Conservation (phyloP, 257 asterid genomes). For the Solanum tacnaense region DNA sequence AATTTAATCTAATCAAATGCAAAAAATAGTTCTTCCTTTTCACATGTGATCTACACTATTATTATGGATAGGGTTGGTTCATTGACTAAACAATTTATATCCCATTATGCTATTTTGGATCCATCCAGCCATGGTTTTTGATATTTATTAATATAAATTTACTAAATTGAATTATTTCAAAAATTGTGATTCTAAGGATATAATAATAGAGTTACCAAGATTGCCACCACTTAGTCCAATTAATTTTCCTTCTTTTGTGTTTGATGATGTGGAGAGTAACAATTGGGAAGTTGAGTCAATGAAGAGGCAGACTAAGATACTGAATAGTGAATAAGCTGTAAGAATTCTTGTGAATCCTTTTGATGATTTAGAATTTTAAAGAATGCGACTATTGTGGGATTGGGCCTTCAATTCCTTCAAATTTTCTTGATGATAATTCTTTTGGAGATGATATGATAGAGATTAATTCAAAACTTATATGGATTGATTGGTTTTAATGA, state of each 20-base stretch:
- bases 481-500: constrained; percentile 1
- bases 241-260: neutral
- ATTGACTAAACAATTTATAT: neutral
- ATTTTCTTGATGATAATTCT: neutral
- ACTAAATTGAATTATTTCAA: neutral
- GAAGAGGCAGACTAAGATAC: neutral
- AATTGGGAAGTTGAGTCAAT: neutral
- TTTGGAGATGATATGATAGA: neutral
- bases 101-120: neutral
- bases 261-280: neutral
- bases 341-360: neutral
- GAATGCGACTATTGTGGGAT: neutral
- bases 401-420: constrained; percentile 7
- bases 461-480: neutral
- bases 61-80: neutral
- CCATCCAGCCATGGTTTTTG: constrained; percentile 1
- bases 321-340: neutral
- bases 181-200: neutral
- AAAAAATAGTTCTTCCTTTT: neutral
- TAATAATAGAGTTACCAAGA: neutral
- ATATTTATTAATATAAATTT: constrained; percentile 1
- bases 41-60: neutral
- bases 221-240: neutral
- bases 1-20: neutral
- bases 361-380: neutral